These are phyloP conservation scores for Hemisphaericaspora nanyangensis DNA, from an alignment of 805 yeast genomes.

Conservation along the genomic window DNA sequence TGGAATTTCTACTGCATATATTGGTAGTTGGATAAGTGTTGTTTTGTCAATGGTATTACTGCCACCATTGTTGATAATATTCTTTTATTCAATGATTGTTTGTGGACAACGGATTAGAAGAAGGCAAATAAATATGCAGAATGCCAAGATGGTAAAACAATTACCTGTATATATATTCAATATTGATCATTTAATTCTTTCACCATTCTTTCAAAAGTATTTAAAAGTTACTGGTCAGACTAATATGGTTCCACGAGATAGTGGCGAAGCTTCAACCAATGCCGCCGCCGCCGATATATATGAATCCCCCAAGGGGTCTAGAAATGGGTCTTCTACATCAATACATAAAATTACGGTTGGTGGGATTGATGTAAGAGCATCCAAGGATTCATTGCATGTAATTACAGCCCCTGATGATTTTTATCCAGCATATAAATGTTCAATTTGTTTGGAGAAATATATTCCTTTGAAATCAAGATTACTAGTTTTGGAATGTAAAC, in stretches of 20 bases:
- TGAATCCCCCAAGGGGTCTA: slow-evolving; percentile 13
- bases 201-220: slow-evolving; percentile 23
- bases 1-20: slow-evolving; percentile 26
- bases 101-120: slow-evolving; percentile 24
- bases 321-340: slow-evolving; percentile 21
- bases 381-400: slow-evolving; percentile 15
- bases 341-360: slow-evolving; percentile 36
- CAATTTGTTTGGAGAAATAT: slow-evolving; percentile 56
- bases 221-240: slow-evolving; percentile 30
- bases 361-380: slow-evolving; percentile 32
- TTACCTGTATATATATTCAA: slow-evolving; percentile 38
- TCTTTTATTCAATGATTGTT: slow-evolving; percentile 30
- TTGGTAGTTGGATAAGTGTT: slow-evolving; percentile 36
- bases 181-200: slow-evolving; percentile 30
- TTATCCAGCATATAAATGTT: slow-evolving; percentile 50
- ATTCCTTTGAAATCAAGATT: slow-evolving; percentile 44
- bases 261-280: no score
- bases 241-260: slow-evolving; percentile 8
- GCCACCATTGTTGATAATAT: slow-evolving; percentile 37
- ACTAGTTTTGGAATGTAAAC: slow-evolving; percentile 55
- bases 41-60: slow-evolving; percentile 40
- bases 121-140: slow-evolving; percentile 22
- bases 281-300: slow-evolving; percentile 3
- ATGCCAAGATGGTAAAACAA: slow-evolving; percentile 29
- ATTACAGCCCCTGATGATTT: slow-evolving; percentile 29